Conservation (phyloP, 306 rosid genomes). For the Boehmeria nivea region DNA sequence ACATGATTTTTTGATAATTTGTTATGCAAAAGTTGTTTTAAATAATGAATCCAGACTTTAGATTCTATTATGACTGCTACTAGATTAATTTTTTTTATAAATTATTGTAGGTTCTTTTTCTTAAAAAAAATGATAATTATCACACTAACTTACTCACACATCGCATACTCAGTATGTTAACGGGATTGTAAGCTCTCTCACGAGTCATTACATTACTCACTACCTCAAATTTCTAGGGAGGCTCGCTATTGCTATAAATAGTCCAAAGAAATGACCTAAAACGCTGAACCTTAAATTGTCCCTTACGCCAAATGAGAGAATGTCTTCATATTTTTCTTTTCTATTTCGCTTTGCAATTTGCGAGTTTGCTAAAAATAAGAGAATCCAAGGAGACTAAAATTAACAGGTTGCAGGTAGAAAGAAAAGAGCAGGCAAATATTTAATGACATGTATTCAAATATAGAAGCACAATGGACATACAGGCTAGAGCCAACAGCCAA, state of each 20-base stretch:
- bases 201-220: too few relatives aligned
- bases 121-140: too few relatives aligned
- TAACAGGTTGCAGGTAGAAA: background rate
- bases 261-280: slow-evolving; percentile 6
- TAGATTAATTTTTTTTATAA: too few relatives aligned
- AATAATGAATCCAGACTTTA: too few relatives aligned
- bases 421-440: background rate
- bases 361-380: too few relatives aligned
- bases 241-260: background rate
- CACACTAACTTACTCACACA: too few relatives aligned
- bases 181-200: too few relatives aligned
- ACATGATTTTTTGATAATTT: too few relatives aligned
- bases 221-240: background rate
- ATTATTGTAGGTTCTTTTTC: too few relatives aligned
- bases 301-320: slow-evolving; percentile 20
- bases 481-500: background rate
- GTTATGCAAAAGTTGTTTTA: too few relatives aligned
- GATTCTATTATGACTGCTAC: too few relatives aligned
- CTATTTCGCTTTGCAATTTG: slow-evolving; percentile 3
- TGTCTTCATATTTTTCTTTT: slow-evolving; percentile 22
- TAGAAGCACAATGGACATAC: background rate
- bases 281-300: slow-evolving; percentile 17
- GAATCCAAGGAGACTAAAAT: background rate
- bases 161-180: too few relatives aligned
- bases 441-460: background rate